phyloP scores from a whole-genome alignment of 176 grass and related monocot genomes.

The Luzula sylvatica region DNA sequence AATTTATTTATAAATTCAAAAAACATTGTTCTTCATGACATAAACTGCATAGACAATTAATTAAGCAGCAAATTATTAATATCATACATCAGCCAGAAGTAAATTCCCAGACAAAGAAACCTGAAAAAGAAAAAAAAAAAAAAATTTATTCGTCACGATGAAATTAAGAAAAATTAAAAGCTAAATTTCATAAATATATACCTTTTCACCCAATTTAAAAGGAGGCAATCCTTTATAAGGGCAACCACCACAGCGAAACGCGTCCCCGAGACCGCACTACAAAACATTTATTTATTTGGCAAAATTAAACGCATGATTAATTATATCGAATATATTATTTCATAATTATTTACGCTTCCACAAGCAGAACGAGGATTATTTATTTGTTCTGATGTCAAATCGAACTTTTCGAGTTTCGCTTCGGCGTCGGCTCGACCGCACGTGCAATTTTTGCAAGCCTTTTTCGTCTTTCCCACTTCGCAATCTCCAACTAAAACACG shows the following conservation, averaged over 20 bases:
- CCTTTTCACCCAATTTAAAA: conserved; percentile 50
- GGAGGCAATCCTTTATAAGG: conserved; percentile 42
- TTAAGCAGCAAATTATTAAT: too few relatives aligned
- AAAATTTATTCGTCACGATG: not conserved
- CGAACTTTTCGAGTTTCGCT: conserved; percentile 20
- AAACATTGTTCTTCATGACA: too few relatives aligned
- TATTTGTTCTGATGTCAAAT: conserved; percentile 28
- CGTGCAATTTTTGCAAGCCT: conserved; percentile 46
- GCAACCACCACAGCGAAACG: conserved; percentile 39
- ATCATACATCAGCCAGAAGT: conserved; percentile 12
- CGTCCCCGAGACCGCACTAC: conserved; percentile 49
- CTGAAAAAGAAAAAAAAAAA: not conserved
- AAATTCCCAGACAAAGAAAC: conserved; percentile 14
- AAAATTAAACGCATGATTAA: too few relatives aligned
- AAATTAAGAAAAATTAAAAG: not conserved
- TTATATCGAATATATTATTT: too few relatives aligned
- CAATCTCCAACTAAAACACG: conserved; percentile 29
- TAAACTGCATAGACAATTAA: too few relatives aligned
- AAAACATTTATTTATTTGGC: not conserved
- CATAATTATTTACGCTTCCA: conserved; percentile 23
- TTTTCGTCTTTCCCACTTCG: conserved; percentile 29
- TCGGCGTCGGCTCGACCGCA: conserved; percentile 33
- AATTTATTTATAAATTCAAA: too few relatives aligned
- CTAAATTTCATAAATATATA: not conserved
- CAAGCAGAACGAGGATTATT: conserved; percentile 38